A percentile compares a stretch with the other conserved stretches of the same genome.
phyloP scores from a whole-genome alignment of 2,329 filamentous ascomycete species.

The Phialemonium atrogriseum region DNA sequence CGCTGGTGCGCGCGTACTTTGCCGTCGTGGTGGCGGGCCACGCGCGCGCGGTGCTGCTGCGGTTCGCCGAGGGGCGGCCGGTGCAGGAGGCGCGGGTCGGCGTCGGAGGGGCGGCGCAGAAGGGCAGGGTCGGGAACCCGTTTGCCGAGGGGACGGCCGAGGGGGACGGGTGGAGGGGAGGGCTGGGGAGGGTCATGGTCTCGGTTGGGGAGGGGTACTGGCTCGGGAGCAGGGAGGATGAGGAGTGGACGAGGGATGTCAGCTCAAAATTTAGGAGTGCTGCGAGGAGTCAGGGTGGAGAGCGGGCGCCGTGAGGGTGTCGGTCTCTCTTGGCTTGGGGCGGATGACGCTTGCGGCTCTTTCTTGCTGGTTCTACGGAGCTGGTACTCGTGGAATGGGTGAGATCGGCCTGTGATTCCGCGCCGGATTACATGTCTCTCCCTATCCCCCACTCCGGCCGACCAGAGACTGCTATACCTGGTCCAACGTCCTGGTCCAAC shows the following conservation, averaged over 20 bases:
- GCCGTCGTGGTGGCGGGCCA: conserved; percentile 76
- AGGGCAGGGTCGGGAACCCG: conserved; percentile 35
- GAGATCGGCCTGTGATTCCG: no score
- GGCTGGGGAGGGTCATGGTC: conserved; percentile 72
- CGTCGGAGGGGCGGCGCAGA: no score
- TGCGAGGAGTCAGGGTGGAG: not conserved
- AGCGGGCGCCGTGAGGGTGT: no score
- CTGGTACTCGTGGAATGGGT: no score
- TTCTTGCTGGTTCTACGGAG: no score
- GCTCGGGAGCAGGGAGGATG: conserved; percentile 58
- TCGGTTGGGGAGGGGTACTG: conserved; percentile 69
- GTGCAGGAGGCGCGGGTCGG: conserved; percentile 38
- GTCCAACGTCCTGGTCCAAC: no score
- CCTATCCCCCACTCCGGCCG: no score
- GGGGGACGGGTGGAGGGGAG: conserved; percentile 71
- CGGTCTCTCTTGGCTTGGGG: no score
- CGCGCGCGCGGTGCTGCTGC: conserved; percentile 67
- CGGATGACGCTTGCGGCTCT: no score
- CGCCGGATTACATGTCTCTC: no score
- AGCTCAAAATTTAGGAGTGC: conserved; percentile 24
- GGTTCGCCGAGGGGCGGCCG: conserved; percentile 47
- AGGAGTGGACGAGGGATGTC: conserved; percentile 60
- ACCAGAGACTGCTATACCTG: no score
- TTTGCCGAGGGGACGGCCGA: conserved; percentile 64
- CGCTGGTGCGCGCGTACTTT: conserved; percentile 73